Base-by-base conservation (phyloP, 305 asterid species). In the Fraxinus nigra region DNA sequence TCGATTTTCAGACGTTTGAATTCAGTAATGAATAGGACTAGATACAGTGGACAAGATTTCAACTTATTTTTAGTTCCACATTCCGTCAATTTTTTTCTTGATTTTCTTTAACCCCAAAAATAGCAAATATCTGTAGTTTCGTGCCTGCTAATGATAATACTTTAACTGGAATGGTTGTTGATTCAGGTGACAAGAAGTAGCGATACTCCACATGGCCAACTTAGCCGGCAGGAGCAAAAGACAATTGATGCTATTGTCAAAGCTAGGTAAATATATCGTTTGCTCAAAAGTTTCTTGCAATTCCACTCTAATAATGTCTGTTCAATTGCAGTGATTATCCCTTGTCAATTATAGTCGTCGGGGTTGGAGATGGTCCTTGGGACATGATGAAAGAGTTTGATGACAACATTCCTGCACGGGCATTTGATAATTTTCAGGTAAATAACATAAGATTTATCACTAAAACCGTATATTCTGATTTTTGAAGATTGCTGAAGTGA, bases 311-410 rank as follows among this genome's bases (percentile, higher is more conserved):
- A 30, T 72, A 26, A 82, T 78, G 56, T 80, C 70, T 79, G 20
- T 28, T 77, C 59, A 38, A 83, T 81, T 77, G 14, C 88, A 91
- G 94, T 40, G 80, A 85, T 73, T 80, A 83, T 79, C 93, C 93
- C 0, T 78, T 91, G 61, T 91, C 94, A 1, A 91, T 91, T 63
- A 79, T 91, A 7, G 84, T 91, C 5, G 93, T 91, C 18, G 94
- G 94, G 38, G 93, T 91, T 9, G 94, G 94, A 77, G 94, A 91
- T 76, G 94, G 93, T 56, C 94, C 93, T 2, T 91, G 94, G 93
- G 91, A 91, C 74, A 87, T 84, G 89, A 91, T 91, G 94, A 81
- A 76, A 75, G 91, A 89, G 72, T 91, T 91, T 37, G 93, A 91
- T 22, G 92, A 91, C 80, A 90, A 90, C 78, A 90, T 89, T 34